Evolutionary conservation across 2,329 filamentous ascomycete species (phyloP).

Genomic region (Graphilbum fragrans): DNA sequence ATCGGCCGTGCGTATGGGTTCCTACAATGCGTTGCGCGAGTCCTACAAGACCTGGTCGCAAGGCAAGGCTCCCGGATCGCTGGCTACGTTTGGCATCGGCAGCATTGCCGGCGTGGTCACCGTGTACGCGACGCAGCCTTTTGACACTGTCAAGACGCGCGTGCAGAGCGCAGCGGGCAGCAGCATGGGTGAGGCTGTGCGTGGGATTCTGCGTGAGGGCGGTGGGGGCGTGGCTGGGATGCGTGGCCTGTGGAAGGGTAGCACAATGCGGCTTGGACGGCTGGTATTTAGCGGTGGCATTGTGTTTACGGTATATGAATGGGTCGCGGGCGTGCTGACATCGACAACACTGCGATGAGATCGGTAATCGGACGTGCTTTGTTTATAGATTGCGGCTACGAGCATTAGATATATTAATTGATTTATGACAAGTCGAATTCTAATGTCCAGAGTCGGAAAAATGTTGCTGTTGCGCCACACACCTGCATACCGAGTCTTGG

Average conservation of each 20-base stretch:
- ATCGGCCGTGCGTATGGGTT: conserved; percentile 33
- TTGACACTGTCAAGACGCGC: conserved; percentile 52
- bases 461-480: not conserved
- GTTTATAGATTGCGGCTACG: too few species aligned
- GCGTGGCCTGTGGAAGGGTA: conserved; percentile 53
- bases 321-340: conserved; percentile 25
- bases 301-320: conserved; percentile 51
- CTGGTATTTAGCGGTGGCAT: conserved; percentile 56
- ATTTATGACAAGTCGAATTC: too few species aligned
- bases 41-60: conserved; percentile 9
- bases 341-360: not conserved
- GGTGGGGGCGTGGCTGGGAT: too few species aligned
- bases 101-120: conserved; percentile 48
- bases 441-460: too few species aligned
- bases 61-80: conserved; percentile 11
- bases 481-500: not conserved
- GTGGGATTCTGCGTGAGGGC: conserved; percentile 40
- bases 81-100: conserved; percentile 48
- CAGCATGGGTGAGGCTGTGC: conserved; percentile 42
- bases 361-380: too few species aligned
- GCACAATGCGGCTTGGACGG: conserved; percentile 53
- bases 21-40: conserved; percentile 33
- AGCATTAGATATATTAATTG: too few species aligned
- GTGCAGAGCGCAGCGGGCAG: conserved; percentile 47
- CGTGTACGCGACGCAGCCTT: conserved; percentile 46